A percentile compares a stretch with the other conserved stretches of the same genome.
phyloP scores from a whole-genome alignment of 176 grass and related monocot genomes.

The Guadua angustifolia region DNA sequence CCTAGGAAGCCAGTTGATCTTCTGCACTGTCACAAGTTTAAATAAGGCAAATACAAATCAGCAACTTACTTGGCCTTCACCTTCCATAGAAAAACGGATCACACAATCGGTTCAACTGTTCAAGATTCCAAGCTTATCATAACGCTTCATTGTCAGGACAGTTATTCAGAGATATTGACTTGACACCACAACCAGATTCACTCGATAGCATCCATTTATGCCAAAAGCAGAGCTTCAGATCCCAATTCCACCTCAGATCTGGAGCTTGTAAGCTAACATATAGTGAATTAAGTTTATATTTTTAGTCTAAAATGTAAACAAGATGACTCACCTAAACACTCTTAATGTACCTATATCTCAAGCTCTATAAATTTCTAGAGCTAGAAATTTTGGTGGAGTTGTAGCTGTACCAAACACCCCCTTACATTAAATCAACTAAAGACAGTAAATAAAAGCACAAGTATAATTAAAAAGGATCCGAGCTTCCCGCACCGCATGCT shows the following conservation, averaged over 20 bases:
- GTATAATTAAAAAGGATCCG: not conserved
- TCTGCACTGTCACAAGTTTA: conserved; percentile 44
- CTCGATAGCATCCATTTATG: not conserved
- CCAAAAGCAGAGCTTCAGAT: too few relatives aligned
- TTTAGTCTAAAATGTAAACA: too few relatives aligned
- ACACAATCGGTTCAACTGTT: not conserved
- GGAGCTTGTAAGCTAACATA: too few relatives aligned
- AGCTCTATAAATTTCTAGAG: too few relatives aligned
- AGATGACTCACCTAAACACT: too few relatives aligned
- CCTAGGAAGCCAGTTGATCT: not conserved
- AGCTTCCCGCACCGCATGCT: not conserved
- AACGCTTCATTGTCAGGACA: conserved; percentile 6
- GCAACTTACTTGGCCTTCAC: not conserved
- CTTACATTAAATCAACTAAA: conserved; percentile 3
- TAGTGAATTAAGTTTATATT: too few relatives aligned
- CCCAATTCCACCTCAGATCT: too few relatives aligned
- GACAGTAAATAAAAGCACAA: not conserved
- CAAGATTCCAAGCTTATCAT: not conserved
- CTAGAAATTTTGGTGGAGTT: too few relatives aligned
- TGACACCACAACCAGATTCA: conserved; percentile 6
- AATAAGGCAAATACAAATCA: conserved; percentile 33
- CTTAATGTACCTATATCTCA: too few relatives aligned
- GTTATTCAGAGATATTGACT: conserved; percentile 22
- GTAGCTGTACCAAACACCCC: too few relatives aligned
- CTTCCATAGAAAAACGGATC: conserved; percentile 18